Base-by-base conservation (phyloP, 2,329 filamentous ascomycete species). In the Xylariaceae sp. region DNA sequence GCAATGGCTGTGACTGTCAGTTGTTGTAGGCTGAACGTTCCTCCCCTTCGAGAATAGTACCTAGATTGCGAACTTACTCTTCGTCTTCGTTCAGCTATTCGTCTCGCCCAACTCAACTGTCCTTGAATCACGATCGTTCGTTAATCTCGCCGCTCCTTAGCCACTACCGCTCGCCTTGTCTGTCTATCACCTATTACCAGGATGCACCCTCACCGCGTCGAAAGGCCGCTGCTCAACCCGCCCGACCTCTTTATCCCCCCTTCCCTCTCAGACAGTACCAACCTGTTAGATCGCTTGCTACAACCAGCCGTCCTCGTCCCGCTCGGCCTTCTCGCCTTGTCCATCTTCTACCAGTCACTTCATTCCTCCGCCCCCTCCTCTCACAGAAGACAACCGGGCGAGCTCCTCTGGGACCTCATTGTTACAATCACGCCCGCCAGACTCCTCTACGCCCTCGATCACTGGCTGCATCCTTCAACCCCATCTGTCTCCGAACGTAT, bases 371-470 rank as follows among this genome's bases (percentile, higher is more conserved):
- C 58, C 46, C 63, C 59, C 47, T 62, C 62, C 50, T 66, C 42
- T 53, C 62, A 48, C 51, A 71, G 60, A 63, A 77, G 63, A 66
- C 73, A 68, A 52, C 67, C 63, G 9, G 65, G 65, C 54, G 73
- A 77, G 61, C 67, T 84, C 50, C 65, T 83, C 39, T 88, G 86
- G 85, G 80, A 87, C 70, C 68, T 69, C 30, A 57, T 86, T 32
- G 78, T 89, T 52, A 75, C 76, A 59, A 48, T 80, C 34, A 76
- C 78, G 11, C 87, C 87, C 1, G 73, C 77, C 12, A 71, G 72
- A 30, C 64, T 87, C 1, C 69, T 89, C 37, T 79, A 83, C 70
- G 72, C 77, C 51, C 59, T 85, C 60, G 80, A 85, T 66, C 65
- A 70, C 68, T 83, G 73, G 77, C 76, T 80, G 58, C 76, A 74